Evolutionary conservation across 805 yeast genomes (phyloP), one percentile per base, ranked within the genome.

Genomic region (Saccharomycopsis selenospora): DNA sequence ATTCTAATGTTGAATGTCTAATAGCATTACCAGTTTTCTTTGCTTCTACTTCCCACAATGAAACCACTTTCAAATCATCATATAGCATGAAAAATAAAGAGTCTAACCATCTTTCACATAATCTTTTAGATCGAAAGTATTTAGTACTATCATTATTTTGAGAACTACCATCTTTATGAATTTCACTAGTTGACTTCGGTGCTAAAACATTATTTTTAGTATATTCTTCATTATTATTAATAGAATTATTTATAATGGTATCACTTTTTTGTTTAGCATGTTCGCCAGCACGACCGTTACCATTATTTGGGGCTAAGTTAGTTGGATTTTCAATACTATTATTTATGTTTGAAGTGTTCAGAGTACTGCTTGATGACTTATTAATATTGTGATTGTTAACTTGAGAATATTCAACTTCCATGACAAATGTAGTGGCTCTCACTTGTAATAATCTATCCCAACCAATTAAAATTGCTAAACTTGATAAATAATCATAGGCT

Each of bases 41-140:
- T 3, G 62, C 50, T 23, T 58, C 60, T 18, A 57, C 61, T 30
- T 60, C 59, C 40, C 61, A 54, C 43, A 49, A 55, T 36, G 56
- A 59, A 22, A 65, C 60, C 13, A 67, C 60, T 27, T 56, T 59
- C 29, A 66, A 50, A 52, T 66, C 70, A 45, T 63, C 66, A 50
- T 65, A 66, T 7, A 65, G 49, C 46, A 63, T 61, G 17, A 65
- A 53, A 49, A 66, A 65, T 29, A 65, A 43, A 26, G 61, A 57
- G 55, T 86, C 95, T 26, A 87, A 68, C 90, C 95, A 85, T 47
- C 79, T 69, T 59, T 83, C 91, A 61, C 95, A 85, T 29, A 79
- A 65, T 30, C 85, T 69, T 55, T 81, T 81, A 46, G 65, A 62
- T 26, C 65, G 62, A 45, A 68, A 58, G 53, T 3, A 49, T 4